phyloP scores from a whole-genome alignment of 176 grass and related monocot genomes.

The Carex littledalei region DNA sequence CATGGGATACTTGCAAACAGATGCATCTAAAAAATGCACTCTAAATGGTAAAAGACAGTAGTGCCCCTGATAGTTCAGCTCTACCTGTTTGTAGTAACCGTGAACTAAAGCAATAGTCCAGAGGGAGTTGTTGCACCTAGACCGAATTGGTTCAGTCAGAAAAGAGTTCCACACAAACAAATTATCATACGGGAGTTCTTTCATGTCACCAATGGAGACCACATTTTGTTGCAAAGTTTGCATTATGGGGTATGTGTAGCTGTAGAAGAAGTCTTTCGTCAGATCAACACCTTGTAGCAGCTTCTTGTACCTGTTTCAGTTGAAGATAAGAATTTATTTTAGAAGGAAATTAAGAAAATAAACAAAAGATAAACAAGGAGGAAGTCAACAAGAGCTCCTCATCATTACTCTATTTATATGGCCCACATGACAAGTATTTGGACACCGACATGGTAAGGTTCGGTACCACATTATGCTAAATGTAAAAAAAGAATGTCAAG shows the following conservation, averaged over 20 bases:
- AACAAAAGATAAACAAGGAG: neutral
- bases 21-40: neutral
- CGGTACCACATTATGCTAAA: neutral
- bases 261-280: conserved; percentile 96
- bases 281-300: conserved; percentile 85
- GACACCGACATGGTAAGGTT: neutral
- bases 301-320: conserved; percentile 81
- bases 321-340: neutral
- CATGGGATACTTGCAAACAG: neutral
- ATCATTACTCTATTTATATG: neutral
- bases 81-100: conserved; percentile 96
- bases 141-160: conserved; percentile 69
- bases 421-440: neutral
- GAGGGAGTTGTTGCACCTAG: conserved; percentile 74
- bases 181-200: conserved; percentile 81
- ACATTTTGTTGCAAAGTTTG: conserved; percentile 79
- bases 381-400: neutral
- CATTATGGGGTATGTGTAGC: conserved; percentile 98
- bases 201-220: conserved; percentile 34
- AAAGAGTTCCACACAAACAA: conserved; percentile 96
- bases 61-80: neutral
- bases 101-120: conserved; percentile 95
- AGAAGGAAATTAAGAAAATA: neutral
- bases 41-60: neutral
- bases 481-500: neutral